Evolutionary conservation across 805 yeast genomes (phyloP).

Genomic region (Metschnikowia aberdeeniae): DNA sequence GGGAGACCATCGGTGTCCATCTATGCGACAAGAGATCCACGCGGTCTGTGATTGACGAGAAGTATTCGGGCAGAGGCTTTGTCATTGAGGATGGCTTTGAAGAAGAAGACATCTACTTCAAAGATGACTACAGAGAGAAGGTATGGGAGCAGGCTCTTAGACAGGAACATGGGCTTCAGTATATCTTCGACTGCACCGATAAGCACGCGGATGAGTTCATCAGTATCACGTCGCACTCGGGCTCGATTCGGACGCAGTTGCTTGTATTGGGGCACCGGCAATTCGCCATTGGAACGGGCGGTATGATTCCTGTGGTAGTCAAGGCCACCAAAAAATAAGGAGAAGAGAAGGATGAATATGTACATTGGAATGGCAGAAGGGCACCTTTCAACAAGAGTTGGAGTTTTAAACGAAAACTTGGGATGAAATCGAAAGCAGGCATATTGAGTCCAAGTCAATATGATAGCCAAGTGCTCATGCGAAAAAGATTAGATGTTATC

Average conservation of each 20-base stretch:
- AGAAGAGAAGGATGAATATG: neutral
- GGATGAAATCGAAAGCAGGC: neutral
- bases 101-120: conserved; percentile 44
- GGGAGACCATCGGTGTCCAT: conserved; percentile 50
- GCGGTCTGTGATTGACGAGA: conserved; percentile 31
- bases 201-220: conserved; percentile 23
- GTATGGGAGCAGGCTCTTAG: conserved; percentile 39
- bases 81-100: conserved; percentile 41
- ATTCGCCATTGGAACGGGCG: conserved; percentile 51
- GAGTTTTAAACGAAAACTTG: neutral
- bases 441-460: neutral
- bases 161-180: conserved; percentile 33
- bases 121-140: conserved; percentile 36
- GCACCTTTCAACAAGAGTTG: too few relatives aligned
- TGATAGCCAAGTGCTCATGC: neutral
- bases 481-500: neutral
- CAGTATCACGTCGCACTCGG: conserved; percentile 49
- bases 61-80: conserved; percentile 40
- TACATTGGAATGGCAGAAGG: neutral
- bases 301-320: conserved; percentile 52
- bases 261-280: conserved; percentile 45
- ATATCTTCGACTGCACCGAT: conserved; percentile 24
- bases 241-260: conserved; percentile 46
- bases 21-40: conserved; percentile 46
- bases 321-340: conserved; percentile 26